A percentile compares a stretch with the other conserved stretches of the same genome.
Conservation (phyloP, 225 moss, liverwort and hornwort genomes). For the Pleurozium schreberi region DNA sequence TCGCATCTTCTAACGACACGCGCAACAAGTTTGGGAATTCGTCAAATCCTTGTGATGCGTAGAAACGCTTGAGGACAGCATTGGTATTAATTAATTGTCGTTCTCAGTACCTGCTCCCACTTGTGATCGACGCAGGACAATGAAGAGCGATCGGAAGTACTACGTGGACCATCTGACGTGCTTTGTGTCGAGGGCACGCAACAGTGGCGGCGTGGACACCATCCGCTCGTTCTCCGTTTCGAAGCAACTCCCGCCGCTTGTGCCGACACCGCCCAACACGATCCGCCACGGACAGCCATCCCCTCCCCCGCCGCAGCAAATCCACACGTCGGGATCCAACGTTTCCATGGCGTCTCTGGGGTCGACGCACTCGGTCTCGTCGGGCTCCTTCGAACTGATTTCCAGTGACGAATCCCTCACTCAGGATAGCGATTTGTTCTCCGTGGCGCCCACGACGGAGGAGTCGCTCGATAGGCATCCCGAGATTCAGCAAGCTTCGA, state of each 20-base stretch:
- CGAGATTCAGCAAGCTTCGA: neutral
- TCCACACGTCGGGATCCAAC: neutral
- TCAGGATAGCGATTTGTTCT: constrained; percentile 18
- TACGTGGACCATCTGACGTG: constrained; percentile 34
- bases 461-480: constrained; percentile 2
- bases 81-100: neutral
- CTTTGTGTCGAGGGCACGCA: constrained; percentile 32
- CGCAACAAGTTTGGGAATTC: neutral
- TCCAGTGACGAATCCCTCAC: constrained; percentile 27
- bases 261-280: constrained; percentile 4
- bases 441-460: constrained; percentile 4
- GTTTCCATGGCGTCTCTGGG: neutral
- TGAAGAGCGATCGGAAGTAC: constrained; percentile 41
- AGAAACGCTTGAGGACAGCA: neutral
- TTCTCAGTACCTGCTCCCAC: neutral
- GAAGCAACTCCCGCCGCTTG: constrained; percentile 32
- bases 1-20: neutral
- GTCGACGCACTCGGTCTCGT: constrained; percentile 3
- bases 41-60: neutral
- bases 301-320: neutral
- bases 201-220: constrained; percentile 37
- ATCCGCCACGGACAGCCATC: neutral
- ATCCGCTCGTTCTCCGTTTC: constrained; percentile 31
- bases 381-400: neutral
- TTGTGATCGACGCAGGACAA: constrained; percentile 1